Conservation (phyloP, 23 red algal species). For the Chondrus crispus region DNA sequence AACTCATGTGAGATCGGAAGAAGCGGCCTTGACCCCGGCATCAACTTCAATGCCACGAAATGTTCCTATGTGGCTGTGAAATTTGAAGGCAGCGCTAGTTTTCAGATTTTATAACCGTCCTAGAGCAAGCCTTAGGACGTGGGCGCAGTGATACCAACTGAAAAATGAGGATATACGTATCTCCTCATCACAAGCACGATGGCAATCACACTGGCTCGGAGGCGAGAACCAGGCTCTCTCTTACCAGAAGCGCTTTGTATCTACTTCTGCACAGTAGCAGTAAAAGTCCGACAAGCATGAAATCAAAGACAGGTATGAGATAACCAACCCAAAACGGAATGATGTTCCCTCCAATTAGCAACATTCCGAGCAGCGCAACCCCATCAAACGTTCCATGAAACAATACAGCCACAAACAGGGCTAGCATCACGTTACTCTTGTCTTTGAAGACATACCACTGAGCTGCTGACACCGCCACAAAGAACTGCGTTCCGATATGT, state of each 20-base stretch:
- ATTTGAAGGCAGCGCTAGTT: too few species aligned
- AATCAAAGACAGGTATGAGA: background rate
- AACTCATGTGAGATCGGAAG: too few species aligned
- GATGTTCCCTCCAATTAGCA: background rate
- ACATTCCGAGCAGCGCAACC: background rate
- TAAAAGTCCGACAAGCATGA: background rate
- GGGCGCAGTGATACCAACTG: too few species aligned
- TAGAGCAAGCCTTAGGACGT: too few species aligned
- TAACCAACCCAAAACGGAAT: background rate
- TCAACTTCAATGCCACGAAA: too few species aligned
- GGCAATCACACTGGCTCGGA: too few species aligned
- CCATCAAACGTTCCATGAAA: slow-evolving; percentile 57
- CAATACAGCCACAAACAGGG: slow-evolving; percentile 15
- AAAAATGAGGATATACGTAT: too few species aligned
- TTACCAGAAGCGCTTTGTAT: slow-evolving; percentile 38
- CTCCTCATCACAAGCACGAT: too few species aligned
- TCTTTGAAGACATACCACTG: slow-evolving; percentile 19
- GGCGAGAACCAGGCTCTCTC: slow-evolving; percentile 29
- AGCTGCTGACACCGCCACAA: slow-evolving; percentile 25
- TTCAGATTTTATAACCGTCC: too few species aligned
- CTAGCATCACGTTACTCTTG: background rate
- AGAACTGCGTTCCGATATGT: slow-evolving; percentile 57
- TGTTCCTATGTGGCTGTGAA: too few species aligned
- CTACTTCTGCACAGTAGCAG: slow-evolving; percentile 25
- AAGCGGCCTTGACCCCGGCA: too few species aligned